Evolutionary conservation across 257 asterid genomes (phyloP), one percentile per base, ranked within the genome.

Genomic region (Ajuga chamaepitys): DNA sequence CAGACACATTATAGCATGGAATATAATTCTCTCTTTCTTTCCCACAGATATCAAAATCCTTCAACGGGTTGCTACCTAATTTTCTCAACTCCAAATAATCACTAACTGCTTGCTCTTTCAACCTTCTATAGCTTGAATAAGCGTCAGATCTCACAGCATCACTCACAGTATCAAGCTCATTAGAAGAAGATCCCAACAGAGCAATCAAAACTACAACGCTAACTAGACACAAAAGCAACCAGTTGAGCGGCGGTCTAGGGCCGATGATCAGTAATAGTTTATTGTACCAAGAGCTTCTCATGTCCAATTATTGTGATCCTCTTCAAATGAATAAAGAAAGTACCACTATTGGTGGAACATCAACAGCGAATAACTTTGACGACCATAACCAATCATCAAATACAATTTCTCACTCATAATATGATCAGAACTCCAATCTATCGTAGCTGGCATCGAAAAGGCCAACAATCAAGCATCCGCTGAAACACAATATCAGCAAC

Each of bases 1-100:
- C 92, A 11, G 97, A 77, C 50, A 90, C 88, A 66, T 90, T 94
- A 75, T 94, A 90, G 82, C 97, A 94, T 70, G 99, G 99, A 69
- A 90, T 91, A 25, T 83, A 81, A 76, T 84, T 85, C 69, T 94
- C 99, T 68, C 80, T 85, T 52, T 94, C 97, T 83, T 88, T 94
- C 20, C 92, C 89, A 80, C 99, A 94, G 34, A 86, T 80, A 71
- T 74, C 86, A 66, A 84, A 82, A 74, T 86, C 88, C 71, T 80
- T 81, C 16, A 75, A 55, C 42, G 73, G 82, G 69, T 74, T 78
- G 56, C 79, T 71, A 59, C 88, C 95, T 38, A 82, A n/a, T 9
- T 78, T 76, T 70, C 62, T 82, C 75, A 94, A 78, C 53, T 86
- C 91, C 79, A 83, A 76, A 70, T 84, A 81, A 83, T 94, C 99